Conservation (phyloP, 768 basidiomycete species). For the Agaricus subrufescens region DNA sequence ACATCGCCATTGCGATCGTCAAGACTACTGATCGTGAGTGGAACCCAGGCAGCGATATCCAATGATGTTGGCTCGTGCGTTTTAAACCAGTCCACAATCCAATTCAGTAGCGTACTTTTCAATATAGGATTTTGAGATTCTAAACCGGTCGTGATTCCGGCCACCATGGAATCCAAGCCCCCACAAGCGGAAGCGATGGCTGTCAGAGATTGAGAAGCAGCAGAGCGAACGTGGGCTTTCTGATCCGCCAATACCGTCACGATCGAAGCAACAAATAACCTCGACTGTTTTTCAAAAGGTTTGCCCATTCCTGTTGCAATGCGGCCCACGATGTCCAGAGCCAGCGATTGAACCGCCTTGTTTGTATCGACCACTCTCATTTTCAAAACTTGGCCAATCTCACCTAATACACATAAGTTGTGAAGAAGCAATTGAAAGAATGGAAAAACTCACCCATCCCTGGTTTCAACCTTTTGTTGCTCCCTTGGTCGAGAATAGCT, state of each 20-base stretch:
- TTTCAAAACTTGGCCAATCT: conserved; percentile 87
- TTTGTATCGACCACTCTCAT: conserved; percentile 88
- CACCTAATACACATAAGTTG: conserved; percentile 45
- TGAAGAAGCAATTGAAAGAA: not conserved
- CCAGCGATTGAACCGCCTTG: conserved; percentile 86
- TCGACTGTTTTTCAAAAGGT: conserved; percentile 86
- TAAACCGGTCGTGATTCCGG: conserved; percentile 72
- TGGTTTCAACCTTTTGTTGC: conserved; percentile 89
- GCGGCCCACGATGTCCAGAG: conserved; percentile 85
- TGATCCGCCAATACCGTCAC: conserved; percentile 88
- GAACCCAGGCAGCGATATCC: conserved; percentile 69
- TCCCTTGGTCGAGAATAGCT: conserved; percentile 80
- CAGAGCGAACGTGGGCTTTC: conserved; percentile 79
- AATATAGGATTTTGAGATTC: conserved; percentile 88
- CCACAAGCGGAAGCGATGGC: conserved; percentile 84
- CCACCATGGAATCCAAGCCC: conserved; percentile 76
- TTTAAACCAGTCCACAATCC: conserved; percentile 79
- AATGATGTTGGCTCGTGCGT: conserved; percentile 50
- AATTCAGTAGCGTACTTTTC: conserved; percentile 71
- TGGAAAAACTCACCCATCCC: conserved; percentile 62
- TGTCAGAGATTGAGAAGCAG: conserved; percentile 73
- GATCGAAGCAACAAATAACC: conserved; percentile 71
- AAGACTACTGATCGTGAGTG: conserved; percentile 65
- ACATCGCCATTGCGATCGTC: conserved; percentile 93
- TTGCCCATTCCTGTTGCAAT: conserved; percentile 94